Evolutionary conservation across 2,329 filamentous ascomycete genomes (phyloP), one percentile per base, ranked within the genome.

Genomic region (Ceratocystis diversiconidia): DNA sequence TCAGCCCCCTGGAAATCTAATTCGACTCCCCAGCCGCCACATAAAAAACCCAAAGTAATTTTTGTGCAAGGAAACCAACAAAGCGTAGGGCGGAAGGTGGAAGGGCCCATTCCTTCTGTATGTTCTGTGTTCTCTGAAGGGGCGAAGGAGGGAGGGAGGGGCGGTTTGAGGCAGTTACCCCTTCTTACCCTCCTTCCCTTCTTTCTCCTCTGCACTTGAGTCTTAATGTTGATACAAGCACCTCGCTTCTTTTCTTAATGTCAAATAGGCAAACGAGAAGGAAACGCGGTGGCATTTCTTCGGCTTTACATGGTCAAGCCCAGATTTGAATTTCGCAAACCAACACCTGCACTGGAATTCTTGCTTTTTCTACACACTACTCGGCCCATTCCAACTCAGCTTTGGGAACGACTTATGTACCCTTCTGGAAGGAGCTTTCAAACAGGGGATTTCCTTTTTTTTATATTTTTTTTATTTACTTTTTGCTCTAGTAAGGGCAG

Each of bases 1-100:
- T 48, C 44, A 48, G 52, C 62, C 62, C 32, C 62, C 62, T 64
- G 62, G 52, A 64, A 64, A 64, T 64, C 62, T 50, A 59, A 43
- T 44, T 64, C 50, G 41, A 64, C 19, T 59, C 36, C 62, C 62
- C 52, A 64, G 62, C 62, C 62, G 62, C 62, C 62, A 64, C 36
- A 59, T 48, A 64, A 59, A 64, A 44, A 62, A 32, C 7, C 17
- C 17, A 59, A 15, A 19, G 17, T n/a, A 15, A 41, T 15, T 41
- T 41, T 41, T n/a, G 55, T 59, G 55, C 28, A 59, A 59, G 32
- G 28, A 22, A 50, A 61, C 30, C 25, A 17, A 48, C 17, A 50
- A 32, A 48, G 43, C 36, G 41, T 30, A 48, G 61, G 61, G 28
- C 25, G 43, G 44, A 62, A 32, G 19, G 36, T 7, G 41, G 22